Base-by-base conservation (phyloP, 1,284 basidiomycete species). In the Boletus semigastroideus region DNA sequence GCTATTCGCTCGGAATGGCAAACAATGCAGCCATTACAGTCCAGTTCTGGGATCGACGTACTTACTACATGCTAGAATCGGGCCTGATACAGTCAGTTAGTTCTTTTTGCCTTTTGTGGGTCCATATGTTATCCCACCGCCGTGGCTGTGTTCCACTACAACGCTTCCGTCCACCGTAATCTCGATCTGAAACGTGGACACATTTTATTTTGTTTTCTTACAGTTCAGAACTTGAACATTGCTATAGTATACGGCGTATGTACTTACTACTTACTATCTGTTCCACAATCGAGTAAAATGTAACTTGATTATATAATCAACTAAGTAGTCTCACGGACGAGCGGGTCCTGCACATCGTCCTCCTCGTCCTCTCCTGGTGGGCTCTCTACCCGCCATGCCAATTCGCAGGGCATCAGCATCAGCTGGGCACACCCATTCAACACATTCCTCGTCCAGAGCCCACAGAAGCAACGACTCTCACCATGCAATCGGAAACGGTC, bases 401-500 rank as follows among this genome's bases (percentile, higher is more conserved):
- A 61, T 63, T 51, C 76, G 77, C 60, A 77, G 78, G 59, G 67
- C 75, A n/a, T 78, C 77, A 33, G 77, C 77, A 25, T 75, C 74
- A 37, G 64, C 71, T 39, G 73, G 72, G 17, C 69, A 70, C 31
- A 46, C 59, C 1, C 31, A 51, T 33, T 55, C 63, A 3, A 17
- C 63, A 31, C 59, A 70, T 16, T 59, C 54, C 30, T 57, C 68
- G 3, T 67, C 67, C 7, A 67, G 76, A 53, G 69, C 71, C 1
- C 78, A 80, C 54, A 72, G 70, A 62, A 79, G 71, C 60, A 79
- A 78, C 59, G 78, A 80, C 46, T 80, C 78, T 7, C 73, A 77
- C 50, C 73, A 78, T 55, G 73, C 63, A 51, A 72, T 68, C 53
- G 67, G 63, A 33, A 73, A 71, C 44, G 65, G 70, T 17, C 67